Base-by-base conservation (phyloP, 176 grass and related monocot genomes). In the Triticum dicoccoides region DNA sequence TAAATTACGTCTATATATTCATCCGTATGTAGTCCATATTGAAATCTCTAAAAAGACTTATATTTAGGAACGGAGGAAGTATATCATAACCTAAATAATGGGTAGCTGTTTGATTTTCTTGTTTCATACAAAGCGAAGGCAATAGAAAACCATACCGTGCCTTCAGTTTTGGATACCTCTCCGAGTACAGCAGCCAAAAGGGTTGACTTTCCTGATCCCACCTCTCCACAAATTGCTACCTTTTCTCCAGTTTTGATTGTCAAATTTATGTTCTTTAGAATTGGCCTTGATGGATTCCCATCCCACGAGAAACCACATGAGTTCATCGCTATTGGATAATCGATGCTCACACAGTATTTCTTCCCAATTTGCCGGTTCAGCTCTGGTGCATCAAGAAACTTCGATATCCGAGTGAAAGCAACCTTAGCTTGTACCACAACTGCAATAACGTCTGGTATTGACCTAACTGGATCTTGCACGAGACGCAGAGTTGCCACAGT, bases 181-280 rank as follows among this genome's bases (percentile, higher is more conserved):
- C 96, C 93, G 11, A 96, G 90, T 85, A 96, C 71, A 79, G 96
- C 87, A 72, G 93, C 93, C 79, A 96, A 82, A 80, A 98, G 88
- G 73, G 90, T 98, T 29, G 96, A 96, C 71, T 98, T 98, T 81
- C 96, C 96, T 0, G 93, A 96, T 33, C 96, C 96, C 85, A 98
- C 96, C 84, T 98, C 96, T 15, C 93, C 96, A 78, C 96, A 98
- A 62, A 96, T 92, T 61, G 96, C 93, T 69, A 98, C 66, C 73
- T 98, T 98, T 42, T 96, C 87, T 66, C 94, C 89, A 79, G 74
- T 5, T 84, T 88, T 94, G 18, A 94, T 84, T 20, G 49, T 61
- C 61, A 98, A 87, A 90, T 90, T 91, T 78, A 98, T 80, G 82
- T 92, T 89, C 76, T 74, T 98, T 75, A 98, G 78, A 82, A 87